These are phyloP conservation scores for Selaginella moellendorffii DNA, from an alignment of 75 land plant species.

Conservation along the genomic window DNA sequence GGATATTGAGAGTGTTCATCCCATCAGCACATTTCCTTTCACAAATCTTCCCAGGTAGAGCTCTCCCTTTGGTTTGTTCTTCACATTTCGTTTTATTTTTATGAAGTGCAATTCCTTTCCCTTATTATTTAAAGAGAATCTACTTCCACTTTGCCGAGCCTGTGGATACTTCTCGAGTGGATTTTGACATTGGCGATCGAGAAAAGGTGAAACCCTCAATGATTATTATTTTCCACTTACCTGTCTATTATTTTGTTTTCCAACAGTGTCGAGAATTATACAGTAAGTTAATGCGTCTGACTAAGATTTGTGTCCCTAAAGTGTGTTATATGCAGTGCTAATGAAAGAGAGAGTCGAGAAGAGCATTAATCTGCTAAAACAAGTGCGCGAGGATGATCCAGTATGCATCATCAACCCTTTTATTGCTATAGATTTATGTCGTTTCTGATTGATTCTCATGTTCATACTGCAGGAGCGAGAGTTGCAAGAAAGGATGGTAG, in stretches of 20 bases:
- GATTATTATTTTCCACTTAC: not conserved
- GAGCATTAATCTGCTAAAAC: conserved; percentile 14
- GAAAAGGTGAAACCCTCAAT: conserved; percentile 15
- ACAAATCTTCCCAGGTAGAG: conserved; percentile 28
- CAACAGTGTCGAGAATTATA: not conserved
- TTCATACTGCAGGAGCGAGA: too few species aligned
- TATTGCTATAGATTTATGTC: too few species aligned
- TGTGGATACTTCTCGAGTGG: conserved; percentile 20
- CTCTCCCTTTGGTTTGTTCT: not conserved
- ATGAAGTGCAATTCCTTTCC: conserved; percentile 27
- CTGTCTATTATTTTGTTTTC: not conserved
- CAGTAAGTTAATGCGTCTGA: not conserved
- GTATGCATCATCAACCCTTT: conserved; percentile 7
- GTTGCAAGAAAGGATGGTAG: too few species aligned
- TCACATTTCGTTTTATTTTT: not conserved
- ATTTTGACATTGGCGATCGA: conserved; percentile 9
- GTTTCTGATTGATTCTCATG: too few species aligned
- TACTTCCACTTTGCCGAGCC: conserved; percentile 35
- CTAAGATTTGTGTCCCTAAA: not conserved
- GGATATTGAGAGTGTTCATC: conserved; percentile 16
- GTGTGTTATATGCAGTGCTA: conserved; percentile 7
- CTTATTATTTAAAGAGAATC: conserved; percentile 22
- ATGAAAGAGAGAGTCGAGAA: conserved; percentile 25
- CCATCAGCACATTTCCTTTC: conserved; percentile 26
- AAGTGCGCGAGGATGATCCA: conserved; percentile 15